Evolutionary conservation across 208 protist genomes (phyloP).

Genomic region (Acanthamoeba sp.): DNA sequence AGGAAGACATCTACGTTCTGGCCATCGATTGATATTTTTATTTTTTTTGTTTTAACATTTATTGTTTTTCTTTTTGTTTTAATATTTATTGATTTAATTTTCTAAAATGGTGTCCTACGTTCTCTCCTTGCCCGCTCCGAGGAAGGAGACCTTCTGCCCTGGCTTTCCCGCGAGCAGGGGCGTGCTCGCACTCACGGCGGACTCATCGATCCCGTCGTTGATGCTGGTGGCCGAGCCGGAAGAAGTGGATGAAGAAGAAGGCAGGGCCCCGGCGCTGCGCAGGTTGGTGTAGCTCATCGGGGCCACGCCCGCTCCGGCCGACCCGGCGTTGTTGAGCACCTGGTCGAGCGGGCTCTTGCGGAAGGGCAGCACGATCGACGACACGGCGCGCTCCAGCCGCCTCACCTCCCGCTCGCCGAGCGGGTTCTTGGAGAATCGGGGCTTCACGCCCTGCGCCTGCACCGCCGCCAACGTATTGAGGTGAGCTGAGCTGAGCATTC

Average conservation of each 20-base stretch:
- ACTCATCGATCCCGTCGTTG: not conserved
- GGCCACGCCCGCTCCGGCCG: not conserved
- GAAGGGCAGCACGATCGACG: constrained; percentile 31
- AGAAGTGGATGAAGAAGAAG: not conserved
- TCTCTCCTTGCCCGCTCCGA: not conserved
- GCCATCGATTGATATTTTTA: too few relatives aligned
- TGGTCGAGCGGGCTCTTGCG: not conserved
- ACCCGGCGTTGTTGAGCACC: not conserved
- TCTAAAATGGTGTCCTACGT: not conserved
- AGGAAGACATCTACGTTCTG: too few relatives aligned
- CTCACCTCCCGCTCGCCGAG: not conserved
- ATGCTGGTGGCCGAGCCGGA: not conserved
- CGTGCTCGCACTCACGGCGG: not conserved
- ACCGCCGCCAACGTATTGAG: not conserved
- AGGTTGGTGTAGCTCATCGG: not conserved
- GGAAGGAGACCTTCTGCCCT: not conserved
- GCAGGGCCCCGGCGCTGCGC: not conserved
- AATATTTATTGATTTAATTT: not conserved
- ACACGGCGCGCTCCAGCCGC: constrained; percentile 26
- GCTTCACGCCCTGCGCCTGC: constrained; percentile 45
- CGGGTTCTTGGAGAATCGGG: constrained; percentile 15
- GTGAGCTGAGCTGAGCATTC: too few relatives aligned
- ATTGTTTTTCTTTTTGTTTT: not conserved
- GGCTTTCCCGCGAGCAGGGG: not conserved
- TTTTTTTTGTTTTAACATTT: not conserved